Conservation (phyloP, 768 basidiomycete species). For the Chalciporus sphaerocephalus region DNA sequence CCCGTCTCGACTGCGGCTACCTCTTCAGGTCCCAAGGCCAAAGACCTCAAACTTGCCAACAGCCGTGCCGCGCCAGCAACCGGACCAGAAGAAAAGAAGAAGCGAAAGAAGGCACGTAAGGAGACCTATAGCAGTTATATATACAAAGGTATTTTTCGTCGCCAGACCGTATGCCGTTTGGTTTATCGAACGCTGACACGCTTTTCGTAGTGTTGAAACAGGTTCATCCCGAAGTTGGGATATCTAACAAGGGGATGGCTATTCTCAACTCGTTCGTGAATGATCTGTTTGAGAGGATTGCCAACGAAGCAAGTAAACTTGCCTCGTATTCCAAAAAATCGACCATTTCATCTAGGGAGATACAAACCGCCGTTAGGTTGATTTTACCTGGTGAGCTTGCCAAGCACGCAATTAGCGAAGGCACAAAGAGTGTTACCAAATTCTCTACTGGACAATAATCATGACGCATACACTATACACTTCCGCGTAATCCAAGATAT, state of each 20-base stretch:
- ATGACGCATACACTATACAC: neutral
- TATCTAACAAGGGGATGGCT: slow-evolving; percentile 63
- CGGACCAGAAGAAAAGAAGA: slow-evolving; percentile 43
- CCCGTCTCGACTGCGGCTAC: slow-evolving; percentile 40
- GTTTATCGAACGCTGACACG: neutral
- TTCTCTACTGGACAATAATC: slow-evolving; percentile 24
- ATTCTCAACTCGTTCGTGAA: slow-evolving; percentile 61
- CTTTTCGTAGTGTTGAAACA: slow-evolving; percentile 52
- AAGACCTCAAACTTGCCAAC: too few species aligned
- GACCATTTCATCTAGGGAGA: slow-evolving; percentile 69
- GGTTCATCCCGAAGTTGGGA: slow-evolving; percentile 72
- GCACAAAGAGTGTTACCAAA: slow-evolving; percentile 58
- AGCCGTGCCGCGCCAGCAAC: too few species aligned
- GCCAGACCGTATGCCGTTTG: neutral
- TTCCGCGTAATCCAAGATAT: neutral
- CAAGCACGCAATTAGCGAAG: slow-evolving; percentile 75
- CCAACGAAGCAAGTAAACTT: slow-evolving; percentile 54
- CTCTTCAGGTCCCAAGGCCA: slow-evolving; percentile 20
- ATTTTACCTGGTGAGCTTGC: slow-evolving; percentile 70
- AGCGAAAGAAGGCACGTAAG: slow-evolving; percentile 52
- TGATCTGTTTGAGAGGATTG: slow-evolving; percentile 59
- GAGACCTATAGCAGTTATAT: slow-evolving; percentile 65
- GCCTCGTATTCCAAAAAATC: slow-evolving; percentile 70
- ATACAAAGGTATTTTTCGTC: slow-evolving; percentile 45
- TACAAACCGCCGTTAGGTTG: slow-evolving; percentile 65